A percentile compares a stretch with the other conserved stretches of the same genome.
Evolutionary conservation across 2,329 filamentous ascomycete genomes (phyloP).

Genomic region (Zelopaecilomyces penicillatus): DNA sequence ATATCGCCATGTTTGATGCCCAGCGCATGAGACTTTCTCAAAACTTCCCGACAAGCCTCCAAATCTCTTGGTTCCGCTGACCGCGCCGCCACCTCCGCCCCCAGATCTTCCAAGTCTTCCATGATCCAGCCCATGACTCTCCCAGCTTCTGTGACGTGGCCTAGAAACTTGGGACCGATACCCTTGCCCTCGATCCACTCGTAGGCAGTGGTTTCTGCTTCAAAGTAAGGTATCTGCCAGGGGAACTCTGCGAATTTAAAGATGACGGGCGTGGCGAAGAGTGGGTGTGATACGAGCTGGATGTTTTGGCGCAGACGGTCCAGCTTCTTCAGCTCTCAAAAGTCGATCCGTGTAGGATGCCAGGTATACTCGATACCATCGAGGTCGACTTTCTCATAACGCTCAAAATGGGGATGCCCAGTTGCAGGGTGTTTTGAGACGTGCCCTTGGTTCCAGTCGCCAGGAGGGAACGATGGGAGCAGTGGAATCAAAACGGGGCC

Average conservation of each 20-base stretch:
- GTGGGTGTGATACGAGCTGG: slow-evolving; percentile 15
- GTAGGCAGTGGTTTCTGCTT: slow-evolving; percentile 20
- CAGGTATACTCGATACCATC: slow-evolving; percentile 25
- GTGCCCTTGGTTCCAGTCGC: slow-evolving; percentile 32
- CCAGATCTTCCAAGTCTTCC: slow-evolving; percentile 16
- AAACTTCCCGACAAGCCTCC: slow-evolving; percentile 17
- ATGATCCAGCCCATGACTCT: slow-evolving; percentile 19
- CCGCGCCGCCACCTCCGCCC: slow-evolving; percentile 17
- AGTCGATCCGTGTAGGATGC: slow-evolving; percentile 25
- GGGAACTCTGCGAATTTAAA: slow-evolving; percentile 2
- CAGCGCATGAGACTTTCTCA: slow-evolving; percentile 20
- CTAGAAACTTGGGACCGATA: slow-evolving; percentile 20
- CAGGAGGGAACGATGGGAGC: slow-evolving; percentile 28
- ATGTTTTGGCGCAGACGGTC: slow-evolving; percentile 20
- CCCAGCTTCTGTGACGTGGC: slow-evolving; percentile 21
- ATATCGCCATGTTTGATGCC: slow-evolving; percentile 26
- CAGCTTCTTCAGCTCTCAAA: slow-evolving; percentile 21
- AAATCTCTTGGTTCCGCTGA: slow-evolving; percentile 21
- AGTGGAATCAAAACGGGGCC: slow-evolving; percentile 21
- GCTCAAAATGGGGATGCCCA: slow-evolving; percentile 19
- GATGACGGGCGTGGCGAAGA: background rate
- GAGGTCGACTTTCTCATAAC: slow-evolving; percentile 16
- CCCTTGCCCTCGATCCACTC: slow-evolving; percentile 16
- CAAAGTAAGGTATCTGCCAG: slow-evolving; percentile 17
- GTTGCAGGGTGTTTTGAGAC: slow-evolving; percentile 19